Percentiles rank a stretch among this genome's conserved stretches.
These are phyloP conservation scores for Lactifluus pinguis DNA, from an alignment of 768 basidiomycete species.

Conservation along the genomic window DNA sequence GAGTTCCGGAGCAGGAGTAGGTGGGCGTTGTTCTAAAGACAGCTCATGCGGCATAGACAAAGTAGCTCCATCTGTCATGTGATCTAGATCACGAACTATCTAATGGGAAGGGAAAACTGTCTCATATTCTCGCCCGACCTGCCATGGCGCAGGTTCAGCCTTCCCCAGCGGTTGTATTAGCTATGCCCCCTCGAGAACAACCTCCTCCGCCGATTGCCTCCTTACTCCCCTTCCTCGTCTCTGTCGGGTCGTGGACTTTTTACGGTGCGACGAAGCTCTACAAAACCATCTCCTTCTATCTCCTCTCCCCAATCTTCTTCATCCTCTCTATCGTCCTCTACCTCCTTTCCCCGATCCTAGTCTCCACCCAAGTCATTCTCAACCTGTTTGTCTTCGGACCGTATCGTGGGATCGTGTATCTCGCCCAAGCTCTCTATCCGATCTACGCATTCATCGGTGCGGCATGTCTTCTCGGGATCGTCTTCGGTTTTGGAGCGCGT, in stretches of 20 bases:
- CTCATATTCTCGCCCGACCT: neutral
- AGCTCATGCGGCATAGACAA: no score
- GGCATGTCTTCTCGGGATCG: constrained; percentile 10
- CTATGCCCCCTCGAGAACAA: neutral
- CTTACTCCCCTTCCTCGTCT: neutral
- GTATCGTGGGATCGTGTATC: neutral
- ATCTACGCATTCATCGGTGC: constrained; percentile 18
- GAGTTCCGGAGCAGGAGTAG: no score
- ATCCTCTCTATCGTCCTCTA: neutral
- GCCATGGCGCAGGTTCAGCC: constrained; percentile 1
- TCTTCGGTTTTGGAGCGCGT: constrained; percentile 14
- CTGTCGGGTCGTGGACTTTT: neutral
- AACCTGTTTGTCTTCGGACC: constrained; percentile 6
- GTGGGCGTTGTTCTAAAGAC: no score
- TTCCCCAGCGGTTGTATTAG: neutral
- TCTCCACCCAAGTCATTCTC: constrained; percentile 11
- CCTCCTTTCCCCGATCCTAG: constrained; percentile 11
- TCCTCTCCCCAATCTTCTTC: constrained; percentile 3
- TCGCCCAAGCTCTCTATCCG: constrained; percentile 14
- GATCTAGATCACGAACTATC: no score
- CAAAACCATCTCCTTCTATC: neutral
- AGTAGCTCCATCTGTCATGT: no score
- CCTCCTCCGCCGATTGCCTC: constrained; percentile 5
- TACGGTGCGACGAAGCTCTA: neutral
- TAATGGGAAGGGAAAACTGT: no score